phyloP scores from a whole-genome alignment of 2,329 filamentous ascomycete genomes.

The Claviceps fusiformis region DNA sequence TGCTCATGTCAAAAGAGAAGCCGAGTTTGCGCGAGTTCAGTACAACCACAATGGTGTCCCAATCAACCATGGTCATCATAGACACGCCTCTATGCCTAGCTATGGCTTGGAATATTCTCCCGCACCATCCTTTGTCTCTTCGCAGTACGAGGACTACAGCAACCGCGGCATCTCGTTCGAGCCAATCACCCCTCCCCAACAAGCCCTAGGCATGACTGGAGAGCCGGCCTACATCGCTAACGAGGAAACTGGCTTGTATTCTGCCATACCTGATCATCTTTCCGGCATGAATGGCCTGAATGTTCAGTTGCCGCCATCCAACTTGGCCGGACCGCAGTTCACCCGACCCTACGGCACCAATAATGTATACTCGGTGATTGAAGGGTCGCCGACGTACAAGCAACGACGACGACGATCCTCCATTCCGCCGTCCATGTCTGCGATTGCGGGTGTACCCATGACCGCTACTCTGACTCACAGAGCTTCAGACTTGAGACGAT shows the following conservation, averaged over 20 bases:
- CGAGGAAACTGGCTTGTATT: slow-evolving; percentile 92
- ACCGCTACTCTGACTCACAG: slow-evolving; percentile 54
- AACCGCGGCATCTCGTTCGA: slow-evolving; percentile 92
- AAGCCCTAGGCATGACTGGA: slow-evolving; percentile 63
- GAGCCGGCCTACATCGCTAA: slow-evolving; percentile 97
- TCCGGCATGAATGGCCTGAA: slow-evolving; percentile 61
- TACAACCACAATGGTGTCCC: slow-evolving; percentile 90
- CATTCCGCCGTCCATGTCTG: slow-evolving; percentile 64
- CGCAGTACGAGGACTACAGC: slow-evolving; percentile 96
- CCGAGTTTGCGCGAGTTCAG: slow-evolving; percentile 67
- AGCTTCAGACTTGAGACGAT: slow-evolving; percentile 81
- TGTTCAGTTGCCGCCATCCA: slow-evolving; percentile 77
- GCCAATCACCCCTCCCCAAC: slow-evolving; percentile 90
- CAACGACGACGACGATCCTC: slow-evolving; percentile 89
- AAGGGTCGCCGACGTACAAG: slow-evolving; percentile 98
- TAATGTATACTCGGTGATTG: slow-evolving; percentile 90
- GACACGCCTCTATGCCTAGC: slow-evolving; percentile 95
- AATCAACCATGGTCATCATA: slow-evolving; percentile 69
- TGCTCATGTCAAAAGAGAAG: slow-evolving; percentile 71
- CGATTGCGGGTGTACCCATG: slow-evolving; percentile 52
- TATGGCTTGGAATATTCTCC: slow-evolving; percentile 94
- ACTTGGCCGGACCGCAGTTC: slow-evolving; percentile 68
- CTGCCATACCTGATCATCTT: slow-evolving; percentile 80
- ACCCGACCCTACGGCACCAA: slow-evolving; percentile 56
- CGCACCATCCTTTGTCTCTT: slow-evolving; percentile 95